Conservation (phyloP, 768 basidiomycete genomes). For the Auriscalpium orientale region DNA sequence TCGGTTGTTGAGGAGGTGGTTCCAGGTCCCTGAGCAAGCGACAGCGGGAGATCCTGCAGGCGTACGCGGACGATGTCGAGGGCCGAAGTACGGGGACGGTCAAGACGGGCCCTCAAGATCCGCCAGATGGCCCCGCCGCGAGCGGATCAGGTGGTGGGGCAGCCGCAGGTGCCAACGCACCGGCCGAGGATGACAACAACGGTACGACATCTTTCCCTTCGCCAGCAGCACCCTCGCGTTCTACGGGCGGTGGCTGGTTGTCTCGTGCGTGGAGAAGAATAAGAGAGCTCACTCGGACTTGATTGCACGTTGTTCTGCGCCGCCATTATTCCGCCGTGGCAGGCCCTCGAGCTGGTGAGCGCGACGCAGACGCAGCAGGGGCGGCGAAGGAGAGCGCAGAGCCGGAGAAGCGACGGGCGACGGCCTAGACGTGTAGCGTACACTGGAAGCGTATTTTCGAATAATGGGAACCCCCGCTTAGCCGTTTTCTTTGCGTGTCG, state of each 20-base stretch:
- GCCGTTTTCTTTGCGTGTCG: no score
- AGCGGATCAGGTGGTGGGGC: conserved; percentile 14
- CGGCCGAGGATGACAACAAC: conserved; percentile 37
- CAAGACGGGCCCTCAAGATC: conserved; percentile 15
- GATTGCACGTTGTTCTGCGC: conserved; percentile 51
- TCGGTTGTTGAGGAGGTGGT: neutral
- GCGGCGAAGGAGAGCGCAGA: conserved; percentile 24
- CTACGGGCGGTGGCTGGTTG: conserved; percentile 51
- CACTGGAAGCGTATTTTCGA: neutral
- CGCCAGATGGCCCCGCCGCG: conserved; percentile 15
- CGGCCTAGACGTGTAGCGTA: conserved; percentile 29
- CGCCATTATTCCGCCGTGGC: neutral
- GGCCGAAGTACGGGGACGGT: conserved; percentile 36
- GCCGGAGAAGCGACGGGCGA: conserved; percentile 45
- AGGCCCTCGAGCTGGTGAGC: no score
- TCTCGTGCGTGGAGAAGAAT: conserved; percentile 62
- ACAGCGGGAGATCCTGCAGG: conserved; percentile 82
- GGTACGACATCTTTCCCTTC: conserved; percentile 71
- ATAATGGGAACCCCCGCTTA: neutral
- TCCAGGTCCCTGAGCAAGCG: conserved; percentile 71
- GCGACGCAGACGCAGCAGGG: no score
- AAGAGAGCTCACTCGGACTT: conserved; percentile 63
- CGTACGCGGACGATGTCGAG: conserved; percentile 91
- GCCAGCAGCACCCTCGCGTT: conserved; percentile 36
- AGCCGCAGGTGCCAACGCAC: neutral